phyloP scores from a whole-genome alignment of 2,329 filamentous ascomycete species.

The Akanthomyces lecanii region DNA sequence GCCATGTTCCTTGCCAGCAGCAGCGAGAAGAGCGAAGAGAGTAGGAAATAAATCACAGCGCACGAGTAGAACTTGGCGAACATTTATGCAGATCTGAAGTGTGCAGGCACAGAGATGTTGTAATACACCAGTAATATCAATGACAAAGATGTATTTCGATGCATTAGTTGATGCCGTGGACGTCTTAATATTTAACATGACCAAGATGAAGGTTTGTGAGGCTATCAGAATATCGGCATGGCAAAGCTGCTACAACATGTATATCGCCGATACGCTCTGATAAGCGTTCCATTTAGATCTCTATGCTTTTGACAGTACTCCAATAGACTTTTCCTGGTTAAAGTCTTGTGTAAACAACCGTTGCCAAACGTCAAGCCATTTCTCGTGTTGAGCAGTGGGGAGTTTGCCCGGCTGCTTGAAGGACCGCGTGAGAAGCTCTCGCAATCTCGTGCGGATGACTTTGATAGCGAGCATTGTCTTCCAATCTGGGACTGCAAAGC shows the following conservation, averaged over 20 bases:
- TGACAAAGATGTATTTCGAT: background rate
- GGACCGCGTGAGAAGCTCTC: constrained; percentile 67
- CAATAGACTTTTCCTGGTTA: constrained; percentile 29
- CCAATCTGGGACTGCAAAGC: constrained; percentile 83
- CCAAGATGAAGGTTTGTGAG: background rate
- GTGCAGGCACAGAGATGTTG: background rate
- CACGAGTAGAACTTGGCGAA: background rate
- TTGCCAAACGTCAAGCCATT: constrained; percentile 73
- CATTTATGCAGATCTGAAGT: background rate
- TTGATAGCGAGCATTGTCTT: constrained; percentile 89
- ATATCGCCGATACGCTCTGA: background rate
- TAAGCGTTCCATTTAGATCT: background rate
- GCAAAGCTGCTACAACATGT: background rate
- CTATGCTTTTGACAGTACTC: constrained; percentile 29
- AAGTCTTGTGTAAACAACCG: constrained; percentile 59
- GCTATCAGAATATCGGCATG: background rate
- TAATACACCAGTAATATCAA: background rate
- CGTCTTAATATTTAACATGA: background rate
- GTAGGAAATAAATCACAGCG: background rate
- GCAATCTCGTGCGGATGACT: constrained; percentile 65
- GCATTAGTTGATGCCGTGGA: background rate
- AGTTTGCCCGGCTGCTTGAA: constrained; percentile 65
- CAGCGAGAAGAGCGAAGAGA: constrained; percentile 13
- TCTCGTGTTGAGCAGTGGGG: constrained; percentile 62
- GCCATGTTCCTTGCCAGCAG: constrained; percentile 41